Evolutionary conservation across 2,329 filamentous ascomycete genomes (phyloP).

Genomic region (Chaetomiaceae sp.): DNA sequence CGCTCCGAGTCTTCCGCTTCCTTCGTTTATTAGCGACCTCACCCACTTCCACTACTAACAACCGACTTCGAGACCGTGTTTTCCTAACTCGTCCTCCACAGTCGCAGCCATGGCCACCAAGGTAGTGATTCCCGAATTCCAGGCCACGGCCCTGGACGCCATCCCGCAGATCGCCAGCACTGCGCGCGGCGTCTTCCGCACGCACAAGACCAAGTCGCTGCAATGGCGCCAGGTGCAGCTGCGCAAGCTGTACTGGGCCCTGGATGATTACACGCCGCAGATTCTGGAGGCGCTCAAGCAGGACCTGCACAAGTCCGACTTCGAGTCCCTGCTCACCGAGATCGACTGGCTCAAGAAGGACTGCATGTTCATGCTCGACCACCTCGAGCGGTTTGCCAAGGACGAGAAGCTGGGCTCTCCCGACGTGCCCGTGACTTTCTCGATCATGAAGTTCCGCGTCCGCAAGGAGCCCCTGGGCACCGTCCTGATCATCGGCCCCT

Average conservation of each 20-base stretch:
- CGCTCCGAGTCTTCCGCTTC: not conserved
- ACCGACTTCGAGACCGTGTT: not conserved
- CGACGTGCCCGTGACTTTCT: conserved; percentile 66
- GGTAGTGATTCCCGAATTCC: conserved; percentile 45
- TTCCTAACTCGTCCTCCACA: not conserved
- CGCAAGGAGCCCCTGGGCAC: conserved; percentile 83
- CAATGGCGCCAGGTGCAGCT: conserved; percentile 82
- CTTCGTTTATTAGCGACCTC: not conserved
- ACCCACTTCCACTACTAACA: not conserved
- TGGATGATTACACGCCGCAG: conserved; percentile 71
- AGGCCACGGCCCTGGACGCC: conserved; percentile 59
- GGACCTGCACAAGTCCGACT: conserved; percentile 74
- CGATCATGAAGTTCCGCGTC: conserved; percentile 67
- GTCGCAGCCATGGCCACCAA: conserved; percentile 38
- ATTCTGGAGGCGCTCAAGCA: conserved; percentile 69
- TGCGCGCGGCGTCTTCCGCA: conserved; percentile 65
- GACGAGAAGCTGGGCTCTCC: conserved; percentile 63
- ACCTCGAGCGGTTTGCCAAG: conserved; percentile 75
- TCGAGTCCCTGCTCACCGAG: conserved; percentile 72
- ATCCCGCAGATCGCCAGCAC: conserved; percentile 60
- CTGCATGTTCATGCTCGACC: conserved; percentile 70
- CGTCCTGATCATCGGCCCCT: conserved; percentile 82
- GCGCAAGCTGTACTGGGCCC: conserved; percentile 89
- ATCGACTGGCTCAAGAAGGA: conserved; percentile 76
- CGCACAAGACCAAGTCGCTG: conserved; percentile 76